Evolutionary conservation across 805 yeast species (phyloP).

Genomic region (Wickerhamiella kurtzmanii): DNA sequence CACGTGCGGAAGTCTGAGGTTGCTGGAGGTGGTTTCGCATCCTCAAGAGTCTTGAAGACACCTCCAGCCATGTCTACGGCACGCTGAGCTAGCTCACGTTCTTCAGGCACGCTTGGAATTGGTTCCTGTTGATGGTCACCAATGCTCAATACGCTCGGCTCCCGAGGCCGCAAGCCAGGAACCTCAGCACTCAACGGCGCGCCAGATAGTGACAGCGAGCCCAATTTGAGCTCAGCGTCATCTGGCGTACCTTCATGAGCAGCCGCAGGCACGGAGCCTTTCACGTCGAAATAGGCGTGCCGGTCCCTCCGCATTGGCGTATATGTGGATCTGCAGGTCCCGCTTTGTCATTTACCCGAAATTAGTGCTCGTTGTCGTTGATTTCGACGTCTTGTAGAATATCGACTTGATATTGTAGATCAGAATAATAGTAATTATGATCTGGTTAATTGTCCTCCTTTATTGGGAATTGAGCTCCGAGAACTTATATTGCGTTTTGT

Average conservation of each 20-base stretch:
- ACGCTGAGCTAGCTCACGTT: slow-evolving; percentile 17
- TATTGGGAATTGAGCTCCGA: too few relatives aligned
- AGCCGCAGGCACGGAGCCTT: not conserved
- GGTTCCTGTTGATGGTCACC: slow-evolving; percentile 15
- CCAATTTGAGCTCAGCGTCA: not conserved
- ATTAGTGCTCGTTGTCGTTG: too few relatives aligned
- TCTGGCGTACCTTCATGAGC: not conserved
- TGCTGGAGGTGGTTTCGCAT: slow-evolving; percentile 72
- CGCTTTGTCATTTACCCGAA: not conserved
- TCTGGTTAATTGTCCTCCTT: too few relatives aligned
- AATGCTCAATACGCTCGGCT: slow-evolving; percentile 8
- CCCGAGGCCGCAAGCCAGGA: not conserved
- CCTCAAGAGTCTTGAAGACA: slow-evolving; percentile 57
- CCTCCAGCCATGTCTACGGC: slow-evolving; percentile 25
- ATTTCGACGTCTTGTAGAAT: not conserved
- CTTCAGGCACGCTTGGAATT: slow-evolving; percentile 18
- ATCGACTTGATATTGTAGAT: too few relatives aligned
- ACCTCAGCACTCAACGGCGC: not conserved
- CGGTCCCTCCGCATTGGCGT: slow-evolving; percentile 1
- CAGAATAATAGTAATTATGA: too few relatives aligned
- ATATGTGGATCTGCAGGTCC: not conserved
- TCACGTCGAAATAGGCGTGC: not conserved
- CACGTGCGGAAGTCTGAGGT: slow-evolving; percentile 53
- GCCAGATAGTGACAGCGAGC: not conserved
- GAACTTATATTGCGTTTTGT: too few relatives aligned